These are phyloP conservation scores for Margaritispora aquatica DNA, from an alignment of 495 filamentous ascomycete species.

Conservation along the genomic window DNA sequence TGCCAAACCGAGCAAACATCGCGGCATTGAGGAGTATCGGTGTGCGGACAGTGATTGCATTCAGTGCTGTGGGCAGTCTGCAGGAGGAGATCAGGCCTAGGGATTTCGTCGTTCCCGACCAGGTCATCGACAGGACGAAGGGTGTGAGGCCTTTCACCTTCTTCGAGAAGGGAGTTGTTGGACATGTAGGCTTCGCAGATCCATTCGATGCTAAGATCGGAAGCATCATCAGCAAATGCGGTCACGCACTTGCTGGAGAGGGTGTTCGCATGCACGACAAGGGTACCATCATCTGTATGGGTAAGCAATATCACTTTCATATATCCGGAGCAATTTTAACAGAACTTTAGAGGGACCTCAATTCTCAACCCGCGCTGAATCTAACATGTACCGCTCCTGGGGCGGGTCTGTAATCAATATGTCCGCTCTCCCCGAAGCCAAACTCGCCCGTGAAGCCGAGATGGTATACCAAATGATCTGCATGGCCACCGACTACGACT, in stretches of 20 bases:
- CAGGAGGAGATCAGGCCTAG: slow-evolving; percentile 86
- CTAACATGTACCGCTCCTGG: slow-evolving; percentile 87
- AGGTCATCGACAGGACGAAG: slow-evolving; percentile 97
- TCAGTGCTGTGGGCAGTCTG: slow-evolving; percentile 90
- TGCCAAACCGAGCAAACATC: slow-evolving; percentile 88
- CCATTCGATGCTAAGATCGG: slow-evolving; percentile 75
- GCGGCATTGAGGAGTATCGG: slow-evolving; percentile 86
- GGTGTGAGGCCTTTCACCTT: slow-evolving; percentile 83
- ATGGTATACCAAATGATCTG: slow-evolving; percentile 97
- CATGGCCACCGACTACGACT: slow-evolving; percentile 99
- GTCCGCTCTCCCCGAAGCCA: slow-evolving; percentile 92
- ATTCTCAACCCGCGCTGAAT: slow-evolving; percentile 96
- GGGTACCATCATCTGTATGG: slow-evolving; percentile 83
- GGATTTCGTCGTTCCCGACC: slow-evolving; percentile 93
- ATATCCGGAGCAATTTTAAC: slow-evolving; percentile 29
- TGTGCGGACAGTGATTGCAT: slow-evolving; percentile 84
- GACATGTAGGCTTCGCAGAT: slow-evolving; percentile 92
- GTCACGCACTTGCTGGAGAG: slow-evolving; percentile 70
- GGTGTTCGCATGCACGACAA: slow-evolving; percentile 70
- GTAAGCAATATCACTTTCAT: not conserved
- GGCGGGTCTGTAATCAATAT: slow-evolving; percentile 95
- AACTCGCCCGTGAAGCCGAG: slow-evolving; percentile 93
- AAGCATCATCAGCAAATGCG: slow-evolving; percentile 60
- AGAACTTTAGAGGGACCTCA: slow-evolving; percentile 63
- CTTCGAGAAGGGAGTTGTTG: slow-evolving; percentile 90